A percentile compares a stretch with the other conserved stretches of the same genome.
Evolutionary conservation across 2,329 filamentous ascomycete species (phyloP).

Genomic region (Bipolaris gigantea): DNA sequence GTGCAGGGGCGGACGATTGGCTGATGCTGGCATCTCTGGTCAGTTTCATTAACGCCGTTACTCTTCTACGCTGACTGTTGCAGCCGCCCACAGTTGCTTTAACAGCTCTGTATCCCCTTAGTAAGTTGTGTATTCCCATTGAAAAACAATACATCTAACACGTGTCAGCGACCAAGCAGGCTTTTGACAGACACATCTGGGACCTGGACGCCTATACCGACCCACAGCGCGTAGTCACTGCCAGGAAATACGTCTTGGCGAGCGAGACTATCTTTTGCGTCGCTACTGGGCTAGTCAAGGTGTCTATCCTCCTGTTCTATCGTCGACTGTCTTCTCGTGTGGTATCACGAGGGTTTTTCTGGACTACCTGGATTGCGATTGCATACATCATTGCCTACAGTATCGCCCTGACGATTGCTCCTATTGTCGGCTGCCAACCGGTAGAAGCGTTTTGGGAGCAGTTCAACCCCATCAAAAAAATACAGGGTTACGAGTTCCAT

Average conservation of each 20-base stretch:
- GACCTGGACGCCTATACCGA: constrained; percentile 20
- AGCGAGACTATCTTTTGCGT: constrained; percentile 33
- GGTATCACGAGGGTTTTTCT: constrained; percentile 29
- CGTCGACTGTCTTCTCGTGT: constrained; percentile 32
- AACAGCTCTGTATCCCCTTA: constrained; percentile 26
- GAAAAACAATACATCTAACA: constrained; percentile 10
- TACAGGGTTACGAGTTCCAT: constrained; percentile 29
- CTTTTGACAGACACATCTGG: constrained; percentile 36
- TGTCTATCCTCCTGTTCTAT: constrained; percentile 41
- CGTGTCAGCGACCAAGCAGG: constrained; percentile 15
- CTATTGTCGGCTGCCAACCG: constrained; percentile 34
- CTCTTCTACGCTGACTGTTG: constrained; percentile 5
- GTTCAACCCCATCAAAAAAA: constrained; percentile 16
- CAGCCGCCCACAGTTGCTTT: constrained; percentile 24
- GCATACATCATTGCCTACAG: constrained; percentile 31
- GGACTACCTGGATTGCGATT: constrained; percentile 32
- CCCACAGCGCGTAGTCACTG: constrained; percentile 13
- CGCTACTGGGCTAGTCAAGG: constrained; percentile 35
- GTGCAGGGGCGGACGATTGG: constrained; percentile 37
- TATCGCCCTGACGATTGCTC: constrained; percentile 32
- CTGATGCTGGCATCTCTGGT: constrained; percentile 32
- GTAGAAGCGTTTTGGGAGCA: constrained; percentile 40
- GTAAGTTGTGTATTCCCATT: constrained; percentile 4
- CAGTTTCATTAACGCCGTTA: neutral
- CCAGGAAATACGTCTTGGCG: constrained; percentile 35